Evolutionary conservation across 306 rosid genomes (phyloP).

Genomic region (Prunus mira): DNA sequence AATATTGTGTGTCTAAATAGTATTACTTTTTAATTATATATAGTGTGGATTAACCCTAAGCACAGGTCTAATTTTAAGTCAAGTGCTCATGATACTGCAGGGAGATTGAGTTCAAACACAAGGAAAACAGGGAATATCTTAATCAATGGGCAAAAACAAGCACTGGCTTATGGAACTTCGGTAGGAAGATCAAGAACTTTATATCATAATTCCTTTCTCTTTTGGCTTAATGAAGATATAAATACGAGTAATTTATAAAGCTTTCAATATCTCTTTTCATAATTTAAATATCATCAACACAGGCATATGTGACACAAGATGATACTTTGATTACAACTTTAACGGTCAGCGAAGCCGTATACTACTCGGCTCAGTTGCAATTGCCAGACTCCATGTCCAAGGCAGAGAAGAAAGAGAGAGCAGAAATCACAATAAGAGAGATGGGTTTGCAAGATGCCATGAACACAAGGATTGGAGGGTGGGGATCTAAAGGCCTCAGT

Average conservation of each 20-base stretch:
- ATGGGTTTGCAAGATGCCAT: conserved; percentile 64
- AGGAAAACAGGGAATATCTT: conserved; percentile 36
- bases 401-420: conserved; percentile 61
- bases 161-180: conserved; percentile 43
- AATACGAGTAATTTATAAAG: too few species aligned
- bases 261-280: too few species aligned
- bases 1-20: too few species aligned
- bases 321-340: conserved; percentile 37
- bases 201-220: neutral
- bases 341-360: conserved; percentile 51
- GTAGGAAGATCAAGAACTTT: conserved; percentile 3
- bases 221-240: too few species aligned
- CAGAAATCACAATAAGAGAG: conserved; percentile 50
- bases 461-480: conserved; percentile 62
- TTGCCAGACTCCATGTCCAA: conserved; percentile 55
- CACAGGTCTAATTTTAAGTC: neutral
- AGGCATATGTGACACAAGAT: conserved; percentile 57
- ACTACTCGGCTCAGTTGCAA: conserved; percentile 69
- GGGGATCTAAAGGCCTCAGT: conserved; percentile 57
- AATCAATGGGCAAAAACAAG: conserved; percentile 37
- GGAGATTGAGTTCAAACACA: conserved; percentile 38
- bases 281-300: neutral
- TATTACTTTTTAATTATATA: too few species aligned
- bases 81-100: conserved; percentile 24
- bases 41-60: neutral